These are phyloP conservation scores for Hypoxylon rickii DNA, from an alignment of 495 filamentous ascomycete species.

Conservation along the genomic window DNA sequence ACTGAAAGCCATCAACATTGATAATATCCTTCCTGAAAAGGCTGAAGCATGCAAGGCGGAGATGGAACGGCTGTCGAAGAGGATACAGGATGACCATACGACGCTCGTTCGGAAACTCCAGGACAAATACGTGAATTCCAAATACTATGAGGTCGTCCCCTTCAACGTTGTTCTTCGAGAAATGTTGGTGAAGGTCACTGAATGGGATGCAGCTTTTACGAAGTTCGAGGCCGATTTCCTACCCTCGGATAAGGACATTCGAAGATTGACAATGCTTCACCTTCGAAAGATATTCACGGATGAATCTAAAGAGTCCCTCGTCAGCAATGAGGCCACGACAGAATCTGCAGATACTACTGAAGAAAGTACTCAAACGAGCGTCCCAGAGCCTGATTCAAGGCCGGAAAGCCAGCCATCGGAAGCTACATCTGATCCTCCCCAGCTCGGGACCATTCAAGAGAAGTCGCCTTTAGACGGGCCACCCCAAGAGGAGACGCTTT, in stretches of 20 bases:
- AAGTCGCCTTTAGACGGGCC: conserved; percentile 15
- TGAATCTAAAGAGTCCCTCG: conserved; percentile 70
- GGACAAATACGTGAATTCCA: conserved; percentile 86
- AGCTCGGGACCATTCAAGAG: conserved; percentile 23
- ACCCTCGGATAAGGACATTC: conserved; percentile 95
- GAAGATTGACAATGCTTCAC: conserved; percentile 86
- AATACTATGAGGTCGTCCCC: conserved; percentile 95
- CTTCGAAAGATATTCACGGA: conserved; percentile 95
- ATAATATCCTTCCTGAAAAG: conserved; percentile 87
- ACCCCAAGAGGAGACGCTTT: conserved; percentile 40
- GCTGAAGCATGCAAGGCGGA: conserved; percentile 78
- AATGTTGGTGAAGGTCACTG: conserved; percentile 88
- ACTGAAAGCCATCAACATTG: conserved; percentile 83
- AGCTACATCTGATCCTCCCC: conserved; percentile 10
- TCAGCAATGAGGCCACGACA: conserved; percentile 61
- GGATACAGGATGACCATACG: conserved; percentile 78
- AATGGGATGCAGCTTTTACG: conserved; percentile 89
- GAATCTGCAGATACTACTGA: conserved; percentile 45
- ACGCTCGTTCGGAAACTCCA: conserved; percentile 76
- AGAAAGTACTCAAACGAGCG: conserved; percentile 45
- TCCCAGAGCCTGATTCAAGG: conserved; percentile 32
- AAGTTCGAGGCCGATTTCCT: conserved; percentile 94
- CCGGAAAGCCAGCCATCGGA: conserved; percentile 34
- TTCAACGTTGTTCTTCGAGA: conserved; percentile 84
- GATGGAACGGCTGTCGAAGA: conserved; percentile 73